Evolutionary conservation across 2,329 filamentous ascomycete genomes (phyloP).

Genomic region (Aspergillus sp.): DNA sequence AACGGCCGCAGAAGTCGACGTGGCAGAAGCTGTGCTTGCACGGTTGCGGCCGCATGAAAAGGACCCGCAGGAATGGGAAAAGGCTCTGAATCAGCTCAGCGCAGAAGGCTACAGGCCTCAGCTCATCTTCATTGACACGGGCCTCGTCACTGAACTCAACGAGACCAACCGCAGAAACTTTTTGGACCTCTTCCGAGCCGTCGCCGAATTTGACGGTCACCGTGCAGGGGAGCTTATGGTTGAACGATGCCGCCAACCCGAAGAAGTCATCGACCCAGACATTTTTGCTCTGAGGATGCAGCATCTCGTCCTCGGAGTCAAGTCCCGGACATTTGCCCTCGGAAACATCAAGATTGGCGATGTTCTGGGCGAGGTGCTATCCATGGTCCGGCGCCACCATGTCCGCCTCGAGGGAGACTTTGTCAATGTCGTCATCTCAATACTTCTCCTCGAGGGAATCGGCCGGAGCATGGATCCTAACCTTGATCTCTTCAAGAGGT

Average conservation of each 20-base stretch:
- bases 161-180: conserved; percentile 86
- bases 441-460: conserved; percentile 90
- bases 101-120: conserved; percentile 89
- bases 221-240: conserved; percentile 95
- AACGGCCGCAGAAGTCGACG: conserved; percentile 65
- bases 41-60: conserved; percentile 75
- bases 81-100: conserved; percentile 76
- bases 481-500: conserved; percentile 81
- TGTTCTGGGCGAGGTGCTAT: conserved; percentile 84
- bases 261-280: conserved; percentile 84
- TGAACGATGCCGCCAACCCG: conserved; percentile 88
- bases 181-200: conserved; percentile 89
- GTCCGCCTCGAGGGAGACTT: conserved; percentile 96
- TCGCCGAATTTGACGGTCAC: conserved; percentile 97
- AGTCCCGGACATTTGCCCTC: conserved; percentile 85
- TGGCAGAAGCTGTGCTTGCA: conserved; percentile 83
- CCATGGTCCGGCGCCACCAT: conserved; percentile 90
- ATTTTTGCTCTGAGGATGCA: conserved; percentile 97
- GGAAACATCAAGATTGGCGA: conserved; percentile 97
- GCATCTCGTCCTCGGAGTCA: conserved; percentile 88
- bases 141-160: conserved; percentile 92
- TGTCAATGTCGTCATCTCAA: conserved; percentile 96
- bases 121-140: conserved; percentile 96
- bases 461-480: conserved; percentile 84
- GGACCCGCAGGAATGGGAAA: conserved; percentile 71